phyloP scores from a whole-genome alignment of 2,329 filamentous ascomycete genomes.

The Cladobotryum mycophilum region DNA sequence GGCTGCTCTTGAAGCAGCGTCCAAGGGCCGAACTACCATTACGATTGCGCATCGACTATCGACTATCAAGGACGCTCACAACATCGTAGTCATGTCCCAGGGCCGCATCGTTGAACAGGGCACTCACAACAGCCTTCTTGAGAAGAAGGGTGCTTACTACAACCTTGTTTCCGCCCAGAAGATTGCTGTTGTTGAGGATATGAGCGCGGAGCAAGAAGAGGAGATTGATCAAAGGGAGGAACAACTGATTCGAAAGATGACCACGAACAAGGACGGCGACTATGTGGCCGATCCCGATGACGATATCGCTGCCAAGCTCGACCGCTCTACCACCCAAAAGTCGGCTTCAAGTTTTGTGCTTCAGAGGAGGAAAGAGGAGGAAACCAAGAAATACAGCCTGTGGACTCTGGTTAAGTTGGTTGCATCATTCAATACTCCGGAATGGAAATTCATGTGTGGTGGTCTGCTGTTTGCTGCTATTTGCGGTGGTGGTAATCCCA shows the following conservation, averaged over 20 bases:
- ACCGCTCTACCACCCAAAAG: conserved; percentile 49
- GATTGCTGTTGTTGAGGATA: conserved; percentile 57
- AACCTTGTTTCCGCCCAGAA: conserved; percentile 85
- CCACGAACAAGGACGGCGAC: conserved; percentile 31
- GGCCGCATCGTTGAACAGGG: conserved; percentile 88
- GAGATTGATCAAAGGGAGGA: conserved; percentile 45
- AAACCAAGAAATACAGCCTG: conserved; percentile 56
- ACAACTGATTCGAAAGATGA: conserved; percentile 42
- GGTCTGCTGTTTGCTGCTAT: conserved; percentile 72
- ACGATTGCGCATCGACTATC: conserved; percentile 93
- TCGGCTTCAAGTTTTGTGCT: conserved; percentile 66
- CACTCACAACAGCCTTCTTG: conserved; percentile 73
- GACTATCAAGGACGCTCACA: conserved; percentile 89
- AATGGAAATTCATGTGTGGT: conserved; percentile 64
- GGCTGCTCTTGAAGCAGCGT: conserved; percentile 79
- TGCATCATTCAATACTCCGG: conserved; percentile 68
- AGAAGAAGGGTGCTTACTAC: conserved; percentile 66
- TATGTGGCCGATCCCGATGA: conserved; percentile 56
- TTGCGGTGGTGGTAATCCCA: conserved; percentile 75
- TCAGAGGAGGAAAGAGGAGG: conserved; percentile 45
- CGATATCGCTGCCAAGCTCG: conserved; percentile 51
- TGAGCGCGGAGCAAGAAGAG: conserved; percentile 45
- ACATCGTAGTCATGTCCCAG: conserved; percentile 86
- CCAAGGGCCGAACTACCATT: conserved; percentile 85
- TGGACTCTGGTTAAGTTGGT: conserved; percentile 76